phyloP scores from a whole-genome alignment of 495 filamentous ascomycete genomes.

The Penicillium psychrofluorescens region DNA sequence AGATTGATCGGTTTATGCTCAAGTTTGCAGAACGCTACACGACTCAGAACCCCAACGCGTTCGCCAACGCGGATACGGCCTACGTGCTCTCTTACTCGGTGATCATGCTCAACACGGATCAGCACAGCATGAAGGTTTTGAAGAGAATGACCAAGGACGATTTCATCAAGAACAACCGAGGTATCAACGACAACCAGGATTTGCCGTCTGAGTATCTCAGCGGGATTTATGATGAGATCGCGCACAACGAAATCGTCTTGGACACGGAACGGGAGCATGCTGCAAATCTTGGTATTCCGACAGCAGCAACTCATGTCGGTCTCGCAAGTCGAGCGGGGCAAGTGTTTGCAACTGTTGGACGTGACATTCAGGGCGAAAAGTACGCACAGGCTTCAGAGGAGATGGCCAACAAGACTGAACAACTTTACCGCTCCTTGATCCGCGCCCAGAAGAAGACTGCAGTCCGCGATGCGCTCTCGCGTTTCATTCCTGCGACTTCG shows the following conservation, averaged over 20 bases:
- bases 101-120: conserved; percentile 94
- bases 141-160: conserved; percentile 92
- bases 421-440: conserved; percentile 85
- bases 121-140: conserved; percentile 75
- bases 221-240: conserved; percentile 89
- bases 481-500: conserved; percentile 86
- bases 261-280: conserved; percentile 84
- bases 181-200: conserved; percentile 95
- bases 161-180: conserved; percentile 97
- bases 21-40: conserved; percentile 98
- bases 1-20: conserved; percentile 99
- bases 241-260: conserved; percentile 85
- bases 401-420: conserved; percentile 81
- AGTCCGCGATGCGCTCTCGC: conserved; percentile 57
- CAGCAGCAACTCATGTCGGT: conserved; percentile 51
- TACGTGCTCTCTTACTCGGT: conserved; percentile 96
- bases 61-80: conserved; percentile 95
- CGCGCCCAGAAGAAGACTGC: conserved; percentile 74
- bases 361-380: conserved; percentile 87
- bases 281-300: conserved; percentile 58
- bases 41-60: conserved; percentile 90
- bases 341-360: conserved; percentile 80
- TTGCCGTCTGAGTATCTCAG: conserved; percentile 87
- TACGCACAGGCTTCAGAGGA: conserved; percentile 93
- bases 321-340: conserved; percentile 83